Percentiles rank a stretch among this genome's conserved stretches.
These are phyloP conservation scores for Lichtheimia corymbifera DNA, from an alignment of 371 early-diverging fungal species.

Conservation along the genomic window DNA sequence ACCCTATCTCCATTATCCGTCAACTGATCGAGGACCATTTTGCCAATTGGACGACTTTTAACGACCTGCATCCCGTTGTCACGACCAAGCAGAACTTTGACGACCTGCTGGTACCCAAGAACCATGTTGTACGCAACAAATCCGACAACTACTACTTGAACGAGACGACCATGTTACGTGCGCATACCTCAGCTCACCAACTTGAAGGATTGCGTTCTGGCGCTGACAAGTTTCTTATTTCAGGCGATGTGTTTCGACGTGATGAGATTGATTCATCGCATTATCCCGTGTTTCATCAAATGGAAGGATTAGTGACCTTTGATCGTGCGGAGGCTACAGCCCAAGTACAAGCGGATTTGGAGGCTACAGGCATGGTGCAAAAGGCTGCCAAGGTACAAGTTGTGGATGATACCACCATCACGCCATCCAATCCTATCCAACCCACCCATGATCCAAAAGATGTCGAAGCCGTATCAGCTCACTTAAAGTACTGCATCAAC, in stretches of 20 bases:
- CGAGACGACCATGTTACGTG: slow-evolving; percentile 75
- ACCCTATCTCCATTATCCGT: slow-evolving; percentile 88
- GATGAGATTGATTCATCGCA: slow-evolving; percentile 96
- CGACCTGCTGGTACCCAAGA: slow-evolving; percentile 76
- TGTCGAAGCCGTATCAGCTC: slow-evolving; percentile 59
- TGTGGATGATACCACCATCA: slow-evolving; percentile 57
- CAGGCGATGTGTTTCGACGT: slow-evolving; percentile 96
- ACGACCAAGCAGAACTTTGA: slow-evolving; percentile 91
- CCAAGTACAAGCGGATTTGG: slow-evolving; percentile 24
- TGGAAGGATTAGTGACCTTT: slow-evolving; percentile 85
- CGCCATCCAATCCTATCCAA: slow-evolving; percentile 61
- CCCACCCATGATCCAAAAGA: slow-evolving; percentile 51
- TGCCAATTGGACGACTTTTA: slow-evolving; percentile 63
- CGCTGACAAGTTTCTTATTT: slow-evolving; percentile 69
- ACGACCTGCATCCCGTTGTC: slow-evolving; percentile 78
- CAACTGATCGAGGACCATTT: slow-evolving; percentile 77
- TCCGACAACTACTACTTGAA: slow-evolving; percentile 96
- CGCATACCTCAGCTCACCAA: slow-evolving; percentile 97
- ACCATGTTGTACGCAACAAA: slow-evolving; percentile 82
- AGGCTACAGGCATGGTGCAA: slow-evolving; percentile 11
- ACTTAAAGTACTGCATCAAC: slow-evolving; percentile 83
- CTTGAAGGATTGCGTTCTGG: slow-evolving; percentile 65
- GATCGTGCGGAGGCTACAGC: slow-evolving; percentile 26
- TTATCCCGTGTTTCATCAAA: slow-evolving; percentile 98
- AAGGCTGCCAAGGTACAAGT: slow-evolving; percentile 55